Evolutionary conservation across 2,329 filamentous ascomycete species (phyloP).

Genomic region (Colletotrichum tanaceti): DNA sequence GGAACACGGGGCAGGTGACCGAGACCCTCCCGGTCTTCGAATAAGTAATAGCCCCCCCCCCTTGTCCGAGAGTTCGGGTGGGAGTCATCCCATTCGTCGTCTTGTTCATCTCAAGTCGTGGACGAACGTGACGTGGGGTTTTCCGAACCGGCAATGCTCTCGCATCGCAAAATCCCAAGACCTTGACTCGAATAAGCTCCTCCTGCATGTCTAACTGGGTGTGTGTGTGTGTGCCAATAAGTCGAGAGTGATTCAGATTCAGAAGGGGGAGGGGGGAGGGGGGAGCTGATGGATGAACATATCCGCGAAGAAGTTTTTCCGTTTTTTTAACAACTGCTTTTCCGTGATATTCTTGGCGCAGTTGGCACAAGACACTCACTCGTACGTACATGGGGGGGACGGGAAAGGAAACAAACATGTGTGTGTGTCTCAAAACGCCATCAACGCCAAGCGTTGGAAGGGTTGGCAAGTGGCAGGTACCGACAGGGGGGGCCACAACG

Average conservation of each 20-base stretch:
- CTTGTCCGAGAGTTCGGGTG: not conserved
- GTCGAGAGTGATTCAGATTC: not conserved
- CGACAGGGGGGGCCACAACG: slow-evolving; percentile 9
- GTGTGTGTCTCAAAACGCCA: slow-evolving; percentile 10
- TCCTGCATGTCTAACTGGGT: slow-evolving; percentile 5
- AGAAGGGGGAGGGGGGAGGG: too few species aligned
- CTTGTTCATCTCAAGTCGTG: too few species aligned
- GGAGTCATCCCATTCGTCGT: slow-evolving; percentile 3
- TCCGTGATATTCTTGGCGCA: slow-evolving; percentile 33
- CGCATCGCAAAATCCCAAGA: not conserved
- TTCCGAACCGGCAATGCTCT: slow-evolving; percentile 7
- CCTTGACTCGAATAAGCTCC: slow-evolving; percentile 16
- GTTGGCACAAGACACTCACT: not conserved
- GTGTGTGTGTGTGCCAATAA: slow-evolving; percentile 2
- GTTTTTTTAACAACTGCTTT: slow-evolving; percentile 27
- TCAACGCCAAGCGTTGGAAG: slow-evolving; percentile 22
- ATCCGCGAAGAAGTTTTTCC: not conserved
- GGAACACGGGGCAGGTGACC: slow-evolving; percentile 10
- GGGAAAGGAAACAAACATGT: slow-evolving; percentile 18
- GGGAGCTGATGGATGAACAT: not conserved
- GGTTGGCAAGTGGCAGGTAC: slow-evolving; percentile 21
- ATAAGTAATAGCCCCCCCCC: too few species aligned
- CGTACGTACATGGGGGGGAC: not conserved
- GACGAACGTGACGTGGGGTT: not conserved
- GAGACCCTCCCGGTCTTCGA: too few species aligned